These are phyloP conservation scores for Aphanomyces invadans DNA, from an alignment of 352 stramenopile genomes.

Conservation along the genomic window DNA sequence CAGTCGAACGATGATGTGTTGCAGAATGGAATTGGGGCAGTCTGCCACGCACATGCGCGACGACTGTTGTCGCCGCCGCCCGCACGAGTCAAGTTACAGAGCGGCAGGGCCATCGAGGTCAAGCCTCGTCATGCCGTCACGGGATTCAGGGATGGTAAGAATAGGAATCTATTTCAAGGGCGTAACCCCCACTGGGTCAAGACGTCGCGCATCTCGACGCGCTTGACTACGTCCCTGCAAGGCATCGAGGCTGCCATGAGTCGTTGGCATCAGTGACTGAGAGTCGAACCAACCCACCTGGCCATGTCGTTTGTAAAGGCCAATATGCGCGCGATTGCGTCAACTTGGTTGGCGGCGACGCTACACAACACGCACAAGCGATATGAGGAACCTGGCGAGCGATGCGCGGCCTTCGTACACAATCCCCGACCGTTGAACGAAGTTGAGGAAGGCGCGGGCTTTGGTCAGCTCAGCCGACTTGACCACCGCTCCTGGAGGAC, in stretches of 20 bases:
- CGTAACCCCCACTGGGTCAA: no score
- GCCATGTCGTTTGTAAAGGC: not conserved
- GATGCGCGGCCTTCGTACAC: not conserved
- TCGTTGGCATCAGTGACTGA: no score
- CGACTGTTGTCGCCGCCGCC: not conserved
- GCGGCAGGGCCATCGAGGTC: not conserved
- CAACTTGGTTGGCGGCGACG: constrained; percentile 2
- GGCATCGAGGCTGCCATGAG: no score
- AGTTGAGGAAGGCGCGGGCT: not conserved
- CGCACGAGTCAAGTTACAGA: constrained; percentile 8
- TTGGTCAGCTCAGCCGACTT: not conserved
- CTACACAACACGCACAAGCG: not conserved
- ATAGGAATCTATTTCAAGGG: no score
- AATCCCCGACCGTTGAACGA: not conserved
- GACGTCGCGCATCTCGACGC: no score
- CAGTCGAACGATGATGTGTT: constrained; percentile 10
- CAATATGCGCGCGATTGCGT: not conserved
- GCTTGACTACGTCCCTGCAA: no score
- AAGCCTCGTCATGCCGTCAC: no score
- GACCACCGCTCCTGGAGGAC: not conserved
- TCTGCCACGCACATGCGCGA: not conserved
- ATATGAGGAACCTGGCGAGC: not conserved
- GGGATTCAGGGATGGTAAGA: no score
- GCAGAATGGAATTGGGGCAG: not conserved
- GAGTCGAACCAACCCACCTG: no score